These are phyloP conservation scores for Saprolegnia parasitica DNA, from an alignment of 352 stramenopile species.

Conservation along the genomic window DNA sequence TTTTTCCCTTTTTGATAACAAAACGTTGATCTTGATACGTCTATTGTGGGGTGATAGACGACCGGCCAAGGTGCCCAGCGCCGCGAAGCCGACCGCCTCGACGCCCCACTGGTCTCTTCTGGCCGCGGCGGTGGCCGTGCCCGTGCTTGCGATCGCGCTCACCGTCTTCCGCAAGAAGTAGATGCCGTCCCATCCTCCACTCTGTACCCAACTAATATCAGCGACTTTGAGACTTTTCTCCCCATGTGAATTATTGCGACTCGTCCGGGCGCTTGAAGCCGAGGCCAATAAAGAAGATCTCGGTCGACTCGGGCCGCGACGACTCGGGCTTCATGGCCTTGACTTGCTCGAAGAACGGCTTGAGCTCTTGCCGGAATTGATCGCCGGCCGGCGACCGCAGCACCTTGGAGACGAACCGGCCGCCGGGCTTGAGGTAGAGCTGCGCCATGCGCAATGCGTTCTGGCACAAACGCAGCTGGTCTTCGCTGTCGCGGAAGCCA, in stretches of 20 bases:
- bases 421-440: constrained; percentile 69
- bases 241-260: no score
- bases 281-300: constrained; percentile 82
- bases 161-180: constrained; percentile 5
- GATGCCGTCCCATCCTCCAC: no score
- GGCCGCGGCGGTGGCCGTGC: constrained; percentile 11
- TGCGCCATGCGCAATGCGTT: constrained; percentile 83
- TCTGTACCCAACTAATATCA: no score
- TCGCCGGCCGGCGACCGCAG: constrained; percentile 70
- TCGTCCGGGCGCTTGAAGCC: constrained; percentile 34
- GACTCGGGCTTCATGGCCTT: constrained; percentile 80
- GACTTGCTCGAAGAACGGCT: constrained; percentile 55
- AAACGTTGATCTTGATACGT: no score
- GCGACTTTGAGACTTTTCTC: no score
- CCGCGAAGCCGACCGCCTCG: not conserved
- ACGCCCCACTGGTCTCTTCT: not conserved
- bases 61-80: not conserved
- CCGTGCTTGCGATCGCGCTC: constrained; percentile 3
- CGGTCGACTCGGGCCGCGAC: constrained; percentile 72
- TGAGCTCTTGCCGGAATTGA: constrained; percentile 70
- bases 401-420: constrained; percentile 79
- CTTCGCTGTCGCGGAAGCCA: constrained; percentile 67
- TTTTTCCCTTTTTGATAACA: not conserved
- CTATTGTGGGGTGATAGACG: no score
- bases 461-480: constrained; percentile 77